Conservation (phyloP, 495 filamentous ascomycete species). For the Cetradonia linearis region DNA sequence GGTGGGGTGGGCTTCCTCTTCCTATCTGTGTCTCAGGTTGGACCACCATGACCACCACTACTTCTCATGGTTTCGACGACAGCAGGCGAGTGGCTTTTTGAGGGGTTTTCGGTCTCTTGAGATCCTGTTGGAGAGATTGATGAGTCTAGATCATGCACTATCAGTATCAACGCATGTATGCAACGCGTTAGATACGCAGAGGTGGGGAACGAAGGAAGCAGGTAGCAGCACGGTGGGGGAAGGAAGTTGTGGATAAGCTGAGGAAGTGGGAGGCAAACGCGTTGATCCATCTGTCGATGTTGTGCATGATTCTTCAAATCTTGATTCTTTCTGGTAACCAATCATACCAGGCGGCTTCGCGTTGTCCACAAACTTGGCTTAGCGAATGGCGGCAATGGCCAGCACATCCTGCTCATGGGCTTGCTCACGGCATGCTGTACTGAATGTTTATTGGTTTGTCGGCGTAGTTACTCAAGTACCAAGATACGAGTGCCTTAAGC, state of each 20-base stretch:
- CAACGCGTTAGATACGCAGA: neutral
- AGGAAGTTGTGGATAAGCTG: too few species aligned
- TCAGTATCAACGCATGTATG: neutral
- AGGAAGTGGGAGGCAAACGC: neutral
- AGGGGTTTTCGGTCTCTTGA: neutral
- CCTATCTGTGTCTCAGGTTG: neutral
- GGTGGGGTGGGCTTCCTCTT: neutral
- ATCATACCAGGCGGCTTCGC: neutral
- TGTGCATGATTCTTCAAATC: neutral
- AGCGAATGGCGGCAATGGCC: neutral
- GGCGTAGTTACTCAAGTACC: neutral
- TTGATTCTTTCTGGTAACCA: neutral
- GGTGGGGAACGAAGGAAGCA: neutral
- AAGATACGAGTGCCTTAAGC: constrained; percentile 4
- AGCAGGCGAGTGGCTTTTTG: constrained; percentile 1
- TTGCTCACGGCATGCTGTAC: neutral
- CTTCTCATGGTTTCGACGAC: neutral
- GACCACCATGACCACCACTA: neutral
- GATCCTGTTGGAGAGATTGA: neutral
- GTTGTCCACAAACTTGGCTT: neutral
- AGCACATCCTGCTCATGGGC: neutral
- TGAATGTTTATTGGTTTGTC: neutral
- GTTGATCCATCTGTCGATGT: constrained; percentile 1
- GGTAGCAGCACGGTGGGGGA: too few species aligned
- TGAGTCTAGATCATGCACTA: neutral